phyloP scores from a whole-genome alignment of 106 monocot species.

The Gastrodia elata region DNA sequence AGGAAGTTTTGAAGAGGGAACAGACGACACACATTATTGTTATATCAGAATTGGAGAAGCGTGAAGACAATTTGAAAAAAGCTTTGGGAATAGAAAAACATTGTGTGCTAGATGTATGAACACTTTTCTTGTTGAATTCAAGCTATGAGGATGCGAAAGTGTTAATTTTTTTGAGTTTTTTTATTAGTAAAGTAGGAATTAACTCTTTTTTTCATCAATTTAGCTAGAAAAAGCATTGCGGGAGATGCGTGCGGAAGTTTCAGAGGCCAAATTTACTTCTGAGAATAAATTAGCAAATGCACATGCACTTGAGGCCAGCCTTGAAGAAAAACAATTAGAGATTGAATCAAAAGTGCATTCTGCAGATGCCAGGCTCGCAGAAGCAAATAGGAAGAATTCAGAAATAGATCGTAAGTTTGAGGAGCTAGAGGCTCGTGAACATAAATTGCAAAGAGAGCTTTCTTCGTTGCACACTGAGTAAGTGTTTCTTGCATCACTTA shows the following conservation, averaged over 20 bases:
- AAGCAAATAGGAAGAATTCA: slow-evolving; percentile 76
- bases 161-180: background rate
- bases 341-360: slow-evolving; percentile 52
- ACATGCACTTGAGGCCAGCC: slow-evolving; percentile 47
- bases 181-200: background rate
- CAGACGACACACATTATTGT: slow-evolving; percentile 64
- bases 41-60: slow-evolving; percentile 59
- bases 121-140: background rate
- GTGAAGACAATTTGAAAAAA: slow-evolving; percentile 68
- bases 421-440: slow-evolving; percentile 60
- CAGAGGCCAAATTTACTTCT: slow-evolving; percentile 67
- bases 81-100: slow-evolving; percentile 87
- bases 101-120: slow-evolving; percentile 72
- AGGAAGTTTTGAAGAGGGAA: slow-evolving; percentile 83
- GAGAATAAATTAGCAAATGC: slow-evolving; percentile 77
- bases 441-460: slow-evolving; percentile 54
- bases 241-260: slow-evolving; percentile 58
- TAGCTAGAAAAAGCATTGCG: slow-evolving; percentile 87
- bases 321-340: slow-evolving; percentile 76
- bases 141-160: background rate
- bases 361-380: slow-evolving; percentile 86
- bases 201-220: slow-evolving; percentile 1
- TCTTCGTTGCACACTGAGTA: slow-evolving; percentile 66
- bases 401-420: slow-evolving; percentile 71
- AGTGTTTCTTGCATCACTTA: background rate